Percentiles rank a stretch among this genome's conserved stretches.
Evolutionary conservation across 2,329 filamentous ascomycete species (phyloP).

Genomic region (Ilyonectria sp.): DNA sequence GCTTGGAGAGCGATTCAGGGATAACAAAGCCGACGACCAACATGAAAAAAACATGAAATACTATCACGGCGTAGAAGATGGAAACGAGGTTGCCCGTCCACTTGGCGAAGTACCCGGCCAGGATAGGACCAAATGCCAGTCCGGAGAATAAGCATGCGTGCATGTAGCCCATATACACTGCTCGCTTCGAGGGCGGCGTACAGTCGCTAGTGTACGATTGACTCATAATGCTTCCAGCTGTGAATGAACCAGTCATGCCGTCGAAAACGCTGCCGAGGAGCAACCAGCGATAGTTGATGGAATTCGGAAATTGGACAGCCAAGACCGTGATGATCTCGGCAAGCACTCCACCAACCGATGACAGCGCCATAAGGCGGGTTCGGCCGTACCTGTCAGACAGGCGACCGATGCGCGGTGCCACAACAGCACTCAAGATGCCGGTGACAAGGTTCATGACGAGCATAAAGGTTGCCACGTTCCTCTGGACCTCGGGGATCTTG

Average conservation of each 20-base stretch:
- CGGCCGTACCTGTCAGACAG: slow-evolving; percentile 91
- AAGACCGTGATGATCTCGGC: slow-evolving; percentile 85
- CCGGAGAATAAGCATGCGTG: slow-evolving; percentile 91
- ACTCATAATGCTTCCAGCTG: slow-evolving; percentile 80
- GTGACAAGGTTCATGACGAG: slow-evolving; percentile 81
- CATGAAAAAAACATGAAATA: slow-evolving; percentile 81
- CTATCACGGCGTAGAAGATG: slow-evolving; percentile 88
- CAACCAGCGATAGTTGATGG: slow-evolving; percentile 83
- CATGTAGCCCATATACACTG: slow-evolving; percentile 89
- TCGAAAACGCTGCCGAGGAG: slow-evolving; percentile 84
- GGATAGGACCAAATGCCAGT: slow-evolving; percentile 87
- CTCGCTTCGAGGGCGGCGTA: slow-evolving; percentile 83
- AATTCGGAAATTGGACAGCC: slow-evolving; percentile 81
- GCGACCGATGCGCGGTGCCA: slow-evolving; percentile 85
- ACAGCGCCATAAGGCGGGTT: slow-evolving; percentile 79
- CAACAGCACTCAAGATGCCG: slow-evolving; percentile 84
- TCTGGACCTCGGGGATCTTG: slow-evolving; percentile 83
- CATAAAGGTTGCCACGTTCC: slow-evolving; percentile 82
- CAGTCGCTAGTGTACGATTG: slow-evolving; percentile 94
- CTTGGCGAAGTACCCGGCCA: slow-evolving; percentile 85
- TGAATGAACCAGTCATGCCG: slow-evolving; percentile 90
- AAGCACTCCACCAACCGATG: slow-evolving; percentile 81
- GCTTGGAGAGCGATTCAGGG: slow-evolving; percentile 87
- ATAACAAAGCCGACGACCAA: slow-evolving; percentile 78
- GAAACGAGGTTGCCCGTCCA: slow-evolving; percentile 81